Percentiles rank a stretch among this genome's conserved stretches.
Conservation (phyloP, 495 filamentous ascomycete species). For the Cryomyces minteri region DNA sequence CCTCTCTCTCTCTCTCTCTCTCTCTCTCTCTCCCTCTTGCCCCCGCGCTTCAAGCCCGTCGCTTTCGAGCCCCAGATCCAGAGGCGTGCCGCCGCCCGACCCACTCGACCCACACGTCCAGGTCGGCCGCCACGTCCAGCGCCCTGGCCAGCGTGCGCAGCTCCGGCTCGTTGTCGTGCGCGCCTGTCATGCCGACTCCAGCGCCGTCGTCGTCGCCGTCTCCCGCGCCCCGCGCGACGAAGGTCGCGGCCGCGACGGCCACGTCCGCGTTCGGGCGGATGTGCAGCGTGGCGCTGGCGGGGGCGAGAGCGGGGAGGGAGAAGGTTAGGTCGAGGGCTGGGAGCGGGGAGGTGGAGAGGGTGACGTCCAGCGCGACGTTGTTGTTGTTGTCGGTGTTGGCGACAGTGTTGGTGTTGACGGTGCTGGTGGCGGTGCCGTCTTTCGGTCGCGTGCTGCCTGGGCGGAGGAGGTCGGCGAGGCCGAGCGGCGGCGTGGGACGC, state of each 20-base stretch:
- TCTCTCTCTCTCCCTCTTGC: neutral
- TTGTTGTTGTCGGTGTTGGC: neutral
- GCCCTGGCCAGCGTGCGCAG: slow-evolving; percentile 9
- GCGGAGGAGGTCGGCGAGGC: neutral
- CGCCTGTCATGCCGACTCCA: too few relatives aligned
- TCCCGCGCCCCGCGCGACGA: too few relatives aligned
- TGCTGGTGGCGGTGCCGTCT: neutral
- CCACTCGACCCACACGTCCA: slow-evolving; percentile 20
- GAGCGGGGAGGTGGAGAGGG: slow-evolving; percentile 1
- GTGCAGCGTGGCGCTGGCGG: slow-evolving; percentile 7
- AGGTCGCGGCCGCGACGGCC: too few relatives aligned
- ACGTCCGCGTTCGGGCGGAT: slow-evolving; percentile 14
- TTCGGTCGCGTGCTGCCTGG: neutral
- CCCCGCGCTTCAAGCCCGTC: neutral
- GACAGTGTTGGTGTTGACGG: neutral
- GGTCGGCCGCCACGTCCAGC: slow-evolving; percentile 15
- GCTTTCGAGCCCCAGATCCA: neutral
- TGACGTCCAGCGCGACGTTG: slow-evolving; percentile 3
- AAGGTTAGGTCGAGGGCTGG: slow-evolving; percentile 7
- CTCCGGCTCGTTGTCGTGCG: too few relatives aligned
- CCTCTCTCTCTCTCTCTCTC: neutral
- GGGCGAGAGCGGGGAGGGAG: neutral
- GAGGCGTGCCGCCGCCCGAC: slow-evolving; percentile 3
- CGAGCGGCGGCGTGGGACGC: neutral
- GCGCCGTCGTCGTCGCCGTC: too few relatives aligned